Evolutionary conservation across 2,329 filamentous ascomycete species (phyloP), one percentile per base, ranked within the genome.

Genomic region (Aspergillus chevalieri): DNA sequence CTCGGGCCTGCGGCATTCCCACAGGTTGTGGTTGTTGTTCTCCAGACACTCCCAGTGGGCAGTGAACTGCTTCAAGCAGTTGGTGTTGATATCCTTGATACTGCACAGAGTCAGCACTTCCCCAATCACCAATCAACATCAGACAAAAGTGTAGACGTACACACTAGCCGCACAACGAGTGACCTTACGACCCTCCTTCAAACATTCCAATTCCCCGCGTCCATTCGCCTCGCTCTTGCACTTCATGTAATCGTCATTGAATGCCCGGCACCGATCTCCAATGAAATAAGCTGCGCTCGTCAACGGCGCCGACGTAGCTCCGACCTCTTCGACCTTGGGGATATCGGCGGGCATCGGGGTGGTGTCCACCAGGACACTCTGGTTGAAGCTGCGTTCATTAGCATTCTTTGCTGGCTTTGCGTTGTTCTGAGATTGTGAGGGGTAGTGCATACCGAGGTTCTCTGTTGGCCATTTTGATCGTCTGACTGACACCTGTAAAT

Each of bases 241-340:
- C 78, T 95, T 88, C 92, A 98, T 98, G 77, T 87, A 98, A 76
- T 98, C 93, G 78, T 98, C 93, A 74, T 97, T 97, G 80, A 91
- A 98, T 50, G 87, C 79, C 70, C 82, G 86, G 84, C 93, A 98
- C 67, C 92, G 86, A 59, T 90, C 91, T 56, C 93, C 93, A 69
- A 98, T 98, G 73, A 97, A 98, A 81, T 88, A 98, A 47, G 89
- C 84, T 28, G 93, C 93, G 57, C 89, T 95, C 52, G 95, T 78
- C 42, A 98, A 81, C 48, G 93, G 93, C 36, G 91, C 93, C 50
- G 92, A 97, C 65, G 86, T 95, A 66, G 89, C 83, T 65, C 93
- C 93, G 60, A 98, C 83, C 76, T 98, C 93, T 73, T 88, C 82
- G 71, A 98, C 93, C 68, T 89, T 85, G 65, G 93, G 93, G 72